Evolutionary conservation across 2,329 filamentous ascomycete genomes (phyloP), one percentile per base, ranked within the genome.

Genomic region (Epichloe amarillans): DNA sequence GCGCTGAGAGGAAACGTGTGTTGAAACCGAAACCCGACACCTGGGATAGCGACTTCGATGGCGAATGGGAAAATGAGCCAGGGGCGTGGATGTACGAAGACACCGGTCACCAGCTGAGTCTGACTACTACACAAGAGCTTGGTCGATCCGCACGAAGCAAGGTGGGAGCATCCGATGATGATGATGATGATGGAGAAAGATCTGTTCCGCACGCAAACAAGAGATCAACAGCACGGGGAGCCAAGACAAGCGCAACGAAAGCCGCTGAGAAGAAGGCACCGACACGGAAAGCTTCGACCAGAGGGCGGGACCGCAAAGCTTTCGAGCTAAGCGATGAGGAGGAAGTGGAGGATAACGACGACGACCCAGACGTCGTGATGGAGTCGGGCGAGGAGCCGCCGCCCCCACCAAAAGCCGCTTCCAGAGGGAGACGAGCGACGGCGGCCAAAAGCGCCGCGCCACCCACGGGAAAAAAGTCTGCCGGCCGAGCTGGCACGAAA

Each of bases 11-110:
- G 12, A 66, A 64, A 36, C 60, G 67, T 5, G 58, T 67, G 7
- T 72, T 86, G 53, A 91, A 86, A 62, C 83, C 87, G 0, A 87
- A 83, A 63, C 91, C 91, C 1, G 77, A 80, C 11, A 75, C 74
- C 2, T 97, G 90, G 89, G 88, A 97, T 61, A 87, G 81, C n/a
- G 91, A 97, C 56, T 71, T 90, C 26, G 84, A 95, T 47, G 93
- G 90, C 0, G 75, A 76, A 47, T 97, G 91, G 90, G 84, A 84
- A 53, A 85, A 93, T 46, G 81, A 88, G 52, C 80, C 86, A 0
- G 83, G 79, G 7, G 86, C 69, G 19, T 70, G 66, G 66, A 60
- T 56, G 17, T 69, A 65, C 35, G 65, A 68, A n/a, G 61, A 58
- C 30, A 46, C 47, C 2, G 48, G 48, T 6, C 55, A 58, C 40